Conservation (phyloP, 106 monocot genomes). For the Xerophyta viscosa region DNA sequence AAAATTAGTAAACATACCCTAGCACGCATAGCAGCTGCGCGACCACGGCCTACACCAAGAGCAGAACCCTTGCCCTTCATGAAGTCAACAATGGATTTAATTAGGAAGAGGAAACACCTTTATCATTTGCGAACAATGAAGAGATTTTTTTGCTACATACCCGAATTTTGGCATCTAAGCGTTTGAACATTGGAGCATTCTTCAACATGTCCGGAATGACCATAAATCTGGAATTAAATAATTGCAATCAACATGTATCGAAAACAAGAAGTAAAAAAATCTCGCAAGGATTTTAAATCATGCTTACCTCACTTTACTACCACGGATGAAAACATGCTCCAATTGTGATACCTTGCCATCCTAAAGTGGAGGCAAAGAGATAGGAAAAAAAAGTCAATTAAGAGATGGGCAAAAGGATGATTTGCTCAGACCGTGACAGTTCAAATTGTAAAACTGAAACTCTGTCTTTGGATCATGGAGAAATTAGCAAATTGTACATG, state of each 20-base stretch:
- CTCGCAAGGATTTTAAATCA: neutral
- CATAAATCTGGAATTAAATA: slow-evolving; percentile 59
- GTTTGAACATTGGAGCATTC: slow-evolving; percentile 97
- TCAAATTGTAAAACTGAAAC: too few species aligned
- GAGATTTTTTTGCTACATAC: slow-evolving; percentile 32
- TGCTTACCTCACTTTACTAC: slow-evolving; percentile 79
- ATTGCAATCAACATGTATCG: neutral
- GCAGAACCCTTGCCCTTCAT: slow-evolving; percentile 72
- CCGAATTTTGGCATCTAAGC: slow-evolving; percentile 85
- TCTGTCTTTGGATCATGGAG: too few species aligned
- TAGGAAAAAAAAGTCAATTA: too few species aligned
- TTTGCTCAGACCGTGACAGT: too few species aligned
- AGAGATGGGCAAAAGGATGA: too few species aligned
- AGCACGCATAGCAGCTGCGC: slow-evolving; percentile 86
- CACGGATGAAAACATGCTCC: slow-evolving; percentile 84
- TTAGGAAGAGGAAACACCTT: neutral
- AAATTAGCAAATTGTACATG: too few species aligned
- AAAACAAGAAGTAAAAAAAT: neutral
- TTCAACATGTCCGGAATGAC: slow-evolving; percentile 96
- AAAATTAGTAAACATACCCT: slow-evolving; percentile 44
- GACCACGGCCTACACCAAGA: slow-evolving; percentile 93
- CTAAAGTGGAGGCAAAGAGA: slow-evolving; percentile 13
- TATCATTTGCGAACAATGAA: too few species aligned
- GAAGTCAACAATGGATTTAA: neutral
- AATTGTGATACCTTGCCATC: slow-evolving; percentile 81